Evolutionary conservation across 2,329 filamentous ascomycete species (phyloP).

Genomic region (Whalleya microplaca): DNA sequence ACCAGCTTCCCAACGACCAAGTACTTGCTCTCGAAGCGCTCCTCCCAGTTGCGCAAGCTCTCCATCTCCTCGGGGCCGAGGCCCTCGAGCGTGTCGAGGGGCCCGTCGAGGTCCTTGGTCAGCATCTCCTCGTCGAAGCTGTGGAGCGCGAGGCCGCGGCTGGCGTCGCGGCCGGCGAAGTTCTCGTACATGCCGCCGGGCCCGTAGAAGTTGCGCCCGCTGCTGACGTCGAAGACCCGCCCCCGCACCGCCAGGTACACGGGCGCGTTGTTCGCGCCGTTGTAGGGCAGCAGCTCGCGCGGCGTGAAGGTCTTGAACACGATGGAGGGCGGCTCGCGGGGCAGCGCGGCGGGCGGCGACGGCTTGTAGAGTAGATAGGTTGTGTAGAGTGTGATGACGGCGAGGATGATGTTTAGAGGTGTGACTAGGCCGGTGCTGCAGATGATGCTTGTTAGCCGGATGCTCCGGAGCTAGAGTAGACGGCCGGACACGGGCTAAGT

Average conservation of each 20-base stretch:
- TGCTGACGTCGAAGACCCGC: constrained; percentile 85
- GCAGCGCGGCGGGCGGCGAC: constrained; percentile 48
- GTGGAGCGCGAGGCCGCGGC: constrained; percentile 81
- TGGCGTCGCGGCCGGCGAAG: constrained; percentile 92
- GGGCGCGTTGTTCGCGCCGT: constrained; percentile 72
- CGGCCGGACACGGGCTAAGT: constrained; percentile 5
- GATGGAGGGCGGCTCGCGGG: constrained; percentile 58
- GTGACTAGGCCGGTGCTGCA: constrained; percentile 55
- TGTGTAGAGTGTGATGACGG: constrained; percentile 60
- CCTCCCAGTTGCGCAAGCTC: constrained; percentile 88
- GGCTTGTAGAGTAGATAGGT: constrained; percentile 60
- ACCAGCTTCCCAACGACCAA: constrained; percentile 90
- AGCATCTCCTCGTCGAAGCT: constrained; percentile 96
- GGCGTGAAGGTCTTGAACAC: constrained; percentile 76
- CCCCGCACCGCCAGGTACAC: constrained; percentile 93
- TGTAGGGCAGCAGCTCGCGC: constrained; percentile 80
- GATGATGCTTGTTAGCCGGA: constrained; percentile 17
- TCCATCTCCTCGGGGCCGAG: constrained; percentile 78
- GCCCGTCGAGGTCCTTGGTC: constrained; percentile 85
- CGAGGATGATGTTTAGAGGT: constrained; percentile 66
- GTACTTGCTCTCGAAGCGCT: constrained; percentile 92
- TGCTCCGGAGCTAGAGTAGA: constrained; percentile 2
- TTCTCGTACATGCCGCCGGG: constrained; percentile 94
- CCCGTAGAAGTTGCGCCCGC: constrained; percentile 92
- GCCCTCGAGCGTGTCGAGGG: constrained; percentile 75